Percentiles rank a stretch among this genome's conserved stretches.
Evolutionary conservation across 208 protist species (phyloP).

Genomic region (Trypanosoma rangeli): DNA sequence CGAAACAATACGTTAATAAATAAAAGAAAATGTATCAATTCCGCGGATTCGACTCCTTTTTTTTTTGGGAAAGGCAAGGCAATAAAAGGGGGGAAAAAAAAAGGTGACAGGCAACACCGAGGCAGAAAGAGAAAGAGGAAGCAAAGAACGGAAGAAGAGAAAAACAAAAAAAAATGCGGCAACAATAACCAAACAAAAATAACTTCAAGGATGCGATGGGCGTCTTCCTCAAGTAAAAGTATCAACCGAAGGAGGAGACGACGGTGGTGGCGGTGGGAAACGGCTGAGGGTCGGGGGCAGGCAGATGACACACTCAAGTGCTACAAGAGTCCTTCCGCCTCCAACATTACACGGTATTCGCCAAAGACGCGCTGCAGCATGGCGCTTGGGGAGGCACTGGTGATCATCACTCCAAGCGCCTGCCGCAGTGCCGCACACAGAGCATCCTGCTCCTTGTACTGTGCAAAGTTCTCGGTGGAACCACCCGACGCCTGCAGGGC

Average conservation of each 20-base stretch:
- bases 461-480: conserved; percentile 56
- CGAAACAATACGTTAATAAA: background rate
- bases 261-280: background rate
- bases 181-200: background rate
- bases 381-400: conserved; percentile 45
- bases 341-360: conserved; percentile 44
- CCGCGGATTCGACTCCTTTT: background rate
- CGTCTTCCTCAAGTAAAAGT: background rate
- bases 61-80: background rate
- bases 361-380: conserved; percentile 58
- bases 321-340: conserved; percentile 48
- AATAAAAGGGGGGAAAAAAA: too few species aligned
- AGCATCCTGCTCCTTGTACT: conserved; percentile 68
- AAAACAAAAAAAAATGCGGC: background rate
- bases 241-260: background rate
- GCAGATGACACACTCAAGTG: too few species aligned
- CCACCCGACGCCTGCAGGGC: conserved; percentile 35
- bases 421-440: conserved; percentile 41
- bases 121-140: too few species aligned
- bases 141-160: background rate
- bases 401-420: conserved; percentile 44
- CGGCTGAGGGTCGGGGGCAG: background rate
- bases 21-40: background rate
- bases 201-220: background rate
- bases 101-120: background rate